Conservation (phyloP, 2,329 filamentous ascomycete species). For the Aspergillus vadensis region DNA sequence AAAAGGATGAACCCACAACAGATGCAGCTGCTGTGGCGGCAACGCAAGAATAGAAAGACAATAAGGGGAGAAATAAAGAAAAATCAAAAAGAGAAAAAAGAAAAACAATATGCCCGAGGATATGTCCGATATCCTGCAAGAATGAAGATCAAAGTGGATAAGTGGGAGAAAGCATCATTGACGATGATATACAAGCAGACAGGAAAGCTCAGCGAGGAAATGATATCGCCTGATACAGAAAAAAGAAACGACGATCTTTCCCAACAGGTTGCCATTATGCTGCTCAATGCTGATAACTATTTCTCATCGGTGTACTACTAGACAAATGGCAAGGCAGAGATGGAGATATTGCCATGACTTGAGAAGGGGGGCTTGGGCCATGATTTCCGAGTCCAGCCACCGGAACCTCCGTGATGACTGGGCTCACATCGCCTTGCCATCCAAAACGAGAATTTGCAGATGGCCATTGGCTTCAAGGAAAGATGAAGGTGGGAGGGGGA, state of each 20-base stretch:
- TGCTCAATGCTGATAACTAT: constrained; percentile 7
- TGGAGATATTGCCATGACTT: constrained; percentile 15
- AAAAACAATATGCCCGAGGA: constrained; percentile 20
- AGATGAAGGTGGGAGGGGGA: constrained; percentile 11
- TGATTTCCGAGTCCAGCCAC: constrained; percentile 20
- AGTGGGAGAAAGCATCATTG: constrained; percentile 20
- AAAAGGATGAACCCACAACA: constrained; percentile 10
- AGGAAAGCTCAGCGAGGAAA: constrained; percentile 22
- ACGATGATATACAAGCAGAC: constrained; percentile 21
- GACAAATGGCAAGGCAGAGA: constrained; percentile 11
- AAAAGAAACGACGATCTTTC: constrained; percentile 23
- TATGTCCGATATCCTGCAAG: constrained; percentile 26
- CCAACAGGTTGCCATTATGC: background rate
- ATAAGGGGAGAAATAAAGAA: background rate
- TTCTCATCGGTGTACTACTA: constrained; percentile 11
- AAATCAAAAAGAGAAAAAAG: constrained; percentile 6
- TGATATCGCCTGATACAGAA: constrained; percentile 18
- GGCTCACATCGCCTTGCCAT: constrained; percentile 17
- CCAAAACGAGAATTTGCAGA: constrained; percentile 11
- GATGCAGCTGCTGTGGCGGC: constrained; percentile 16
- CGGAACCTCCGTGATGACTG: constrained; percentile 17
- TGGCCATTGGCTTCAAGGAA: constrained; percentile 13
- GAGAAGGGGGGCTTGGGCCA: constrained; percentile 11
- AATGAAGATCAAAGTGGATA: constrained; percentile 13
- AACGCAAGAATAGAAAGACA: constrained; percentile 19